Percentiles rank a stretch among this genome's conserved stretches.
These are phyloP conservation scores for Polytolypa hystricis DNA, from an alignment of 2,329 filamentous ascomycete genomes.

Conservation along the genomic window DNA sequence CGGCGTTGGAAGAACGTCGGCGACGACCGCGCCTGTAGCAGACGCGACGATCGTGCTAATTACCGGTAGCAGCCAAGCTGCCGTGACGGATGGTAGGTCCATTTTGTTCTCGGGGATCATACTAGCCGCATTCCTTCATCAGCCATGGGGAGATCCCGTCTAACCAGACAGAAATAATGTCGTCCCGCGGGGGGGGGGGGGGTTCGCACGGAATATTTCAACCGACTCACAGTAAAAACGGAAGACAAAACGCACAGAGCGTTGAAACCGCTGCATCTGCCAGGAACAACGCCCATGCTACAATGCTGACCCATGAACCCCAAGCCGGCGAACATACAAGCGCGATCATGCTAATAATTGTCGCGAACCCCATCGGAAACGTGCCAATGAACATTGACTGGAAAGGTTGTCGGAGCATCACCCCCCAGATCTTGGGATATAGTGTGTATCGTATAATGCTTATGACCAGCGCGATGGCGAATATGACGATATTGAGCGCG, in stretches of 20 bases:
- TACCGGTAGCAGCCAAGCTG: conserved; percentile 56
- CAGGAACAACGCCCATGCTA: conserved; percentile 51
- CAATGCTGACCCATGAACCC: conserved; percentile 46
- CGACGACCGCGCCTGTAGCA: conserved; percentile 52
- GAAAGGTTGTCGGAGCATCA: conserved; percentile 55
- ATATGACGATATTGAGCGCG: conserved; percentile 26
- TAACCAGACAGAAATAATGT: background rate
- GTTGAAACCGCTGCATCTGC: conserved; percentile 44
- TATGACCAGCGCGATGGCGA: conserved; percentile 30
- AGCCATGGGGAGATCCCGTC: background rate
- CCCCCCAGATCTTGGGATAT: conserved; percentile 54
- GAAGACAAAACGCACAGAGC: conserved; percentile 44
- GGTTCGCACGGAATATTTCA: too few relatives aligned
- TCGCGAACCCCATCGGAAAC: conserved; percentile 58
- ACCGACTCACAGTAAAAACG: conserved; percentile 46
- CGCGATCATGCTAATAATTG: conserved; percentile 55
- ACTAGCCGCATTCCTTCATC: conserved; percentile 5
- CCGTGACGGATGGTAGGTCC: conserved; percentile 51
- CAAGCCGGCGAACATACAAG: conserved; percentile 49
- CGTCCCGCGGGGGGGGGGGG: too few relatives aligned
- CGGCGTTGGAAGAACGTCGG: conserved; percentile 45
- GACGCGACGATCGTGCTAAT: conserved; percentile 57
- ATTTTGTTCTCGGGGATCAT: conserved; percentile 28
- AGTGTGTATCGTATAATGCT: conserved; percentile 51
- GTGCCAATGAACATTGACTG: conserved; percentile 60